Evolutionary conservation across 1,139 yeast species (phyloP), one percentile per base, ranked within the genome.

Genomic region (Eremothecium gossypii): DNA sequence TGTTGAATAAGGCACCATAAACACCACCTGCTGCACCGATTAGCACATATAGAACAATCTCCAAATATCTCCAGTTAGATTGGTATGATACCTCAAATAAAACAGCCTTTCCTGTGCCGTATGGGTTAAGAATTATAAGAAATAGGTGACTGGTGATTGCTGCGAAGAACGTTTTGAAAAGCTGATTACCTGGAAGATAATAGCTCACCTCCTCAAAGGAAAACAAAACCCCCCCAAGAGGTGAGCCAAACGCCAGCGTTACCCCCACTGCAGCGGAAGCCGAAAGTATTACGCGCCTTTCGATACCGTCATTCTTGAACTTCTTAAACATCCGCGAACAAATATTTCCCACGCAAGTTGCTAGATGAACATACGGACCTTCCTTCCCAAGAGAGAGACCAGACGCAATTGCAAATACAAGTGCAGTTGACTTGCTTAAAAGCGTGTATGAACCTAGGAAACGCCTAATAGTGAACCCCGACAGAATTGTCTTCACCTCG

Each of bases 221-320:
- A 56, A 79, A 79, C 27, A 79, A 54, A 2, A 79, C 84, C 2
- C 84, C 85, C 4, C 85, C 85, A 42, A 79, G 64, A 1, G 85
- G 85, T 2, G 79, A 73, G 0, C 84, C 85, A 63, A 79, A 79
- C 1, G 85, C 83, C 23, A 79, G 68, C 4, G 84, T 81, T 8
- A 79, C 83, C 5, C 85, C 85, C 8, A 83, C 80, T 41, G 77
- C 73, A 1, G 83, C 79, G 10, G 82, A 74, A 0, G 85, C 83
- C 3, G 80, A 71, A 33, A 79, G 57, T 1, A 79, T 69, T 52
- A 77, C 82, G 47, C 81, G 69, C 45, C 76, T 69, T 49, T 75
- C 68, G 23, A 75, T 62, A 41, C 76, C 82, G 50, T 76, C 76
- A 9, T 65, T 58, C 44, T 70, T 60, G 44, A 74, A 74, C 50